Base-by-base conservation (phyloP, 1,139 yeast genomes). In the Protomyces gravidus region DNA sequence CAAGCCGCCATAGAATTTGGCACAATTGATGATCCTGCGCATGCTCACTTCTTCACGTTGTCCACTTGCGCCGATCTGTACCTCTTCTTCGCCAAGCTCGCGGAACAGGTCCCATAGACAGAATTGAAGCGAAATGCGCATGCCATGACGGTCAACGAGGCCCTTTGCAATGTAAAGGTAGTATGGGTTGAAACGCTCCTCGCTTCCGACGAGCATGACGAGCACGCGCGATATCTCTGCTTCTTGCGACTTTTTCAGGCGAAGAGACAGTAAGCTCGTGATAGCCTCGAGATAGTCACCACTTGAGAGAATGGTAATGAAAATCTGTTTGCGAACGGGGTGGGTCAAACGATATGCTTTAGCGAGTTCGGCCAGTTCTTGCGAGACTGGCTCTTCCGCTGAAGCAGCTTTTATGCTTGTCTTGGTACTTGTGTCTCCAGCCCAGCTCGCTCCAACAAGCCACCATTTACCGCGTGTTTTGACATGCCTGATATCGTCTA, bases 401-500 rank as follows among this genome's bases (percentile, higher is more conserved):
- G 13, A 33, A 5, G 23, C 26, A 1, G 47, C 32, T 23, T 23
- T 21, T n/a, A n/a, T n/a, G n/a, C n/a, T n/a, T 6, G 30, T 36
- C 11, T n/a, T 15, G 15, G 33, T 42, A 85, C 72, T n/a, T 5
- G 28, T 46, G 13, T 67, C 72, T 25, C 71, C 73, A 49, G 82
- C 86, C 97, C 97, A 92, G 0, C 98, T 96, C 2, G 97, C 87
- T 49, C 99, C 98, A 39, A 94, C 90, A 47, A 92, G 77, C 99
- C 98, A 94, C 99, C 99, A 94, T 71, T 90, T 92, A 60, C 98
- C 98, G 64, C 83, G 80, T 0, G 84, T 80, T 11, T 84, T 87
- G 28, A 88, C 79, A 64, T 81, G 82, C 55, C 81, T 82, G 61
- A 94, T 89, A 73, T 94, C 99, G 52, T 82, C 84, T 33, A 94